These are phyloP conservation scores for Ceratocystis smalleyi DNA, from an alignment of 2,329 filamentous ascomycete species.

Conservation along the genomic window DNA sequence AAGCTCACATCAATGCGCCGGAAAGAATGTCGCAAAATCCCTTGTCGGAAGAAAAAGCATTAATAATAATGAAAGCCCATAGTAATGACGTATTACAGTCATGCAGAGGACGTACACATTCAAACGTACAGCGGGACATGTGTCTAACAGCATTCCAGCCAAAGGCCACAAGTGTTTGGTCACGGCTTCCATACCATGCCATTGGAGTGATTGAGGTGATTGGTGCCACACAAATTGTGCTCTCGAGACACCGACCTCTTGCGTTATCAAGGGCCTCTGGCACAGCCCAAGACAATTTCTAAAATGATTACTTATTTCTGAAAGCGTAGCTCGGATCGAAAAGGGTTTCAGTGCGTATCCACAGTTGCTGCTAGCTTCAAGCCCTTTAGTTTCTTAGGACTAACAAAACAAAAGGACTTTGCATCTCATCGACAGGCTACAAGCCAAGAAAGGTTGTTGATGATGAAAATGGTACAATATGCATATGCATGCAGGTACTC, in stretches of 20 bases:
- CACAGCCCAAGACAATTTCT: no score
- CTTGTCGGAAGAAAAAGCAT: no score
- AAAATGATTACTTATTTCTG: not conserved
- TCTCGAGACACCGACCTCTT: not conserved
- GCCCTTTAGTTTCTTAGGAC: not conserved
- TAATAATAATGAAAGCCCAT: no score
- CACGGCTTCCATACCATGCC: not conserved
- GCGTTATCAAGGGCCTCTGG: no score
- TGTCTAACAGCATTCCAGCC: not conserved
- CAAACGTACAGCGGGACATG: not conserved
- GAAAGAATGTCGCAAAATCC: no score
- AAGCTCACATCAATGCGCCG: no score
- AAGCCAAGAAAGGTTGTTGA: not conserved
- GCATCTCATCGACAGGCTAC: not conserved
- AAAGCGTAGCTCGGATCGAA: not conserved
- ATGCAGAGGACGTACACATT: not conserved
- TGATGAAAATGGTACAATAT: not conserved
- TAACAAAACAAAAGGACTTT: not conserved
- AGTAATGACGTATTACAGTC: not conserved
- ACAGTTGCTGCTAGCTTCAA: not conserved
- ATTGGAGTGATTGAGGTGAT: no score
- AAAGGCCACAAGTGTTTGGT: not conserved
- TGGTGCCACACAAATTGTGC: no score
- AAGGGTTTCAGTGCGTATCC: not conserved
- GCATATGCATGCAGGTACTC: conserved; percentile 5